Percentiles rank a stretch among this genome's conserved stretches.
These are phyloP conservation scores for Crepidotus variabilis DNA, from an alignment of 768 basidiomycete species.

Conservation along the genomic window DNA sequence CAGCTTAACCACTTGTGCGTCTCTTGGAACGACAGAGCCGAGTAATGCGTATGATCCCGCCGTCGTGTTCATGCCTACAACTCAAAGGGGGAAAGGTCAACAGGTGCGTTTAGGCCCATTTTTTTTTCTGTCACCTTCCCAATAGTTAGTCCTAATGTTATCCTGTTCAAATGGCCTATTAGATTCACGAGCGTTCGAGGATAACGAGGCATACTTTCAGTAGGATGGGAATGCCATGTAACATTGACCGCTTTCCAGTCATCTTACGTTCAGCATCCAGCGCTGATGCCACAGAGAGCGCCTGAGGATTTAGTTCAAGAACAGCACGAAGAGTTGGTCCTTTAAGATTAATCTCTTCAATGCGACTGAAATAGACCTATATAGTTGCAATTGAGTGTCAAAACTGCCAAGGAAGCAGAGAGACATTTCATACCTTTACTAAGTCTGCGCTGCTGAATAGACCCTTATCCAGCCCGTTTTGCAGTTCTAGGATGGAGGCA, in stretches of 20 bases:
- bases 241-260: constrained; percentile 37
- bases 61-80: constrained; percentile 41
- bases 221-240: constrained; percentile 54
- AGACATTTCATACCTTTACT: constrained; percentile 41
- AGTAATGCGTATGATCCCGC: constrained; percentile 41
- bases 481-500: constrained; percentile 51
- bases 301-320: constrained; percentile 52
- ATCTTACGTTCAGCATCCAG: constrained; percentile 41
- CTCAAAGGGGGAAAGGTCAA: not conserved
- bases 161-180: constrained; percentile 24
- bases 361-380: constrained; percentile 63
- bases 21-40: constrained; percentile 39
- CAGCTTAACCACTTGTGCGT: constrained; percentile 41
- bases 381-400: not conserved
- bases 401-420: not conserved
- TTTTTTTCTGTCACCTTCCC: constrained; percentile 29
- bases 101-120: too few relatives aligned
- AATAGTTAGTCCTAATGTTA: constrained; percentile 42
- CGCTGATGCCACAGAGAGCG: constrained; percentile 46
- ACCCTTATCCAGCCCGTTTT: constrained; percentile 44
- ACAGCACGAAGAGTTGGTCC: constrained; percentile 57
- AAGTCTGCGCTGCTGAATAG: constrained; percentile 58
- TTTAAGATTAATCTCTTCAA: constrained; percentile 64
- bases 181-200: not conserved
- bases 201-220: constrained; percentile 35